Evolutionary conservation across 78 protist species (phyloP).

Genomic region (Speleostelium caveatum): DNA sequence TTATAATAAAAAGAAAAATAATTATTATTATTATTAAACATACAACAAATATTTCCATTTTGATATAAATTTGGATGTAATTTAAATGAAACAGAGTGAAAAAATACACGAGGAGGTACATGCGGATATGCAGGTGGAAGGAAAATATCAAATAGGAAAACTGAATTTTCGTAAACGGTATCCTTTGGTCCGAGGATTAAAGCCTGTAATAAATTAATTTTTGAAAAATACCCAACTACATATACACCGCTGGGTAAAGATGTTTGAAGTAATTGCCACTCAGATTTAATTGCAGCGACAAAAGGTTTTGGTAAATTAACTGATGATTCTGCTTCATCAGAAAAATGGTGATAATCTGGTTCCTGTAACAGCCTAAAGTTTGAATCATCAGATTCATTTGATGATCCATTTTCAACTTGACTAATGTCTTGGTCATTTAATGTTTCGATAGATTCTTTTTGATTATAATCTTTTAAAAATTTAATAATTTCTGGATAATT

Average conservation of each 20-base stretch:
- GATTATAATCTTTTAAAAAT: background rate
- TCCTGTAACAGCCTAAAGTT: conserved; percentile 3
- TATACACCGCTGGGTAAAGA: conserved; percentile 67
- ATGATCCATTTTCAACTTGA: background rate
- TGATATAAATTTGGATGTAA: conserved; percentile 77
- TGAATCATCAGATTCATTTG: background rate
- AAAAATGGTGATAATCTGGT: conserved; percentile 4
- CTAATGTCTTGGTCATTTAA: background rate
- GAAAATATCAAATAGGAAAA: conserved; percentile 73
- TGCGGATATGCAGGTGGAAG: conserved; percentile 50
- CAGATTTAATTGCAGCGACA: conserved; percentile 3
- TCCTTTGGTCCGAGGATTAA: conserved; percentile 72
- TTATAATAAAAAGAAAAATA: background rate
- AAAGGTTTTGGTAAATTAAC: background rate
- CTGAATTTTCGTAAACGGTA: conserved; percentile 63
- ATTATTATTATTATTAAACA: conserved; percentile 3
- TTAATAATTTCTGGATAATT: too few relatives aligned
- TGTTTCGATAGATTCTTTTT: too few relatives aligned
- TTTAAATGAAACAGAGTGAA: conserved; percentile 45
- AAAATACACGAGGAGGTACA: conserved; percentile 76
- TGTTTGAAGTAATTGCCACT: conserved; percentile 17
- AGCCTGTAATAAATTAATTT: conserved; percentile 49
- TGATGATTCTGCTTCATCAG: background rate
- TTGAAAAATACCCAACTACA: conserved; percentile 30
- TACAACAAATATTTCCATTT: conserved; percentile 76